A percentile compares a stretch with the other conserved stretches of the same genome.
phyloP scores from a whole-genome alignment of 2,329 filamentous ascomycete genomes.

The Colletotrichum sp. region DNA sequence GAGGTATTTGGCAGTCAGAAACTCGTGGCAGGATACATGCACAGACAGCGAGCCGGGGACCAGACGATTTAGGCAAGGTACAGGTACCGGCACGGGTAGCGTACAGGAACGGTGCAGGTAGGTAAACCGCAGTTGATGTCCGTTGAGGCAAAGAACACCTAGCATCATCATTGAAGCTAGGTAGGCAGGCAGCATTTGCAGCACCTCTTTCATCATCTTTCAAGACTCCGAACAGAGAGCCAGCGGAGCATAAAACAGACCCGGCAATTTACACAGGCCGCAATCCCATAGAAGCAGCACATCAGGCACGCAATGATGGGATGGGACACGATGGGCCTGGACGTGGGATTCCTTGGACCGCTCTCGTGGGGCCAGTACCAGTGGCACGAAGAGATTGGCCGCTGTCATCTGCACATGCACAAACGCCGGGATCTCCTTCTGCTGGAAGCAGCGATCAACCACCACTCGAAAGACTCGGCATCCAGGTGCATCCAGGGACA shows the following conservation, averaged over 20 bases:
- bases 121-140: background rate
- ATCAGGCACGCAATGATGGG: background rate
- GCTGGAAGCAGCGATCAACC: background rate
- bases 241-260: background rate
- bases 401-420: background rate
- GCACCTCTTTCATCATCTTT: background rate
- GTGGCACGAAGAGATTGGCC: conserved; percentile 14
- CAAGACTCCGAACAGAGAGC: background rate
- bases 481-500: background rate
- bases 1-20: background rate
- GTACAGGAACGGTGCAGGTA: background rate
- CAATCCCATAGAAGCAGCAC: background rate
- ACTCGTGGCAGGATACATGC: background rate
- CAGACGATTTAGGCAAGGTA: conserved; percentile 5
- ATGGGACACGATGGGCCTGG: background rate
- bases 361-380: background rate
- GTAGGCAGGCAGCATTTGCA: background rate
- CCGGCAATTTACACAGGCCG: background rate
- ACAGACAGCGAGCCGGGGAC: background rate
- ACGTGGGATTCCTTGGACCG: background rate
- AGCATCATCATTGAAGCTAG: background rate
- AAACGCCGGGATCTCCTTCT: background rate
- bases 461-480: background rate
- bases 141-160: background rate
- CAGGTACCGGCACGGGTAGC: background rate